Conservation (phyloP, 768 basidiomycete genomes). For the Rossbeevera mucosa region DNA sequence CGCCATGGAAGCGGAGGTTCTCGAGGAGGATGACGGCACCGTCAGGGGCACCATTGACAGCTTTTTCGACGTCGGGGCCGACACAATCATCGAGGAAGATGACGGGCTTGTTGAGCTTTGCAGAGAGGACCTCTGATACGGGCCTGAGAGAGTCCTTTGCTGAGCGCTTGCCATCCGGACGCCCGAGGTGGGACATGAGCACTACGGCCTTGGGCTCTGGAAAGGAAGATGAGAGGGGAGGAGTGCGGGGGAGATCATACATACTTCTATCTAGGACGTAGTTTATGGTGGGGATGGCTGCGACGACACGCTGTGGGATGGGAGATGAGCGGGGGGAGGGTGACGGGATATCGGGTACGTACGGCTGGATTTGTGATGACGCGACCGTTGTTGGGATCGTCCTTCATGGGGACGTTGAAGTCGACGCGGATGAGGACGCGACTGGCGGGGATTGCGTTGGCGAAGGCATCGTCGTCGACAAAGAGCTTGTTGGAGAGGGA, state of each 20-base stretch:
- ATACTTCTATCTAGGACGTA: constrained; percentile 85
- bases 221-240: background rate
- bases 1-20: constrained; percentile 97
- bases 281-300: constrained; percentile 91
- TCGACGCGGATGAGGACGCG: constrained; percentile 93
- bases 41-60: constrained; percentile 52
- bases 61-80: constrained; percentile 77
- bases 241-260: constrained; percentile 1
- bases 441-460: constrained; percentile 66
- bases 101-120: constrained; percentile 50
- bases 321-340: constrained; percentile 7
- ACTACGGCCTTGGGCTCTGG: constrained; percentile 77
- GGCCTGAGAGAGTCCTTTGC: constrained; percentile 89
- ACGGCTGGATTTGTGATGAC: constrained; percentile 98
- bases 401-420: constrained; percentile 92
- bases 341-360: constrained; percentile 33
- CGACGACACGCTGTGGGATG: constrained; percentile 79
- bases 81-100: constrained; percentile 83
- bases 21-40: constrained; percentile 88
- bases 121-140: constrained; percentile 63
- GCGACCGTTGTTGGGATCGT: constrained; percentile 61
- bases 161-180: constrained; percentile 89
- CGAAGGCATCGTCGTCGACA: constrained; percentile 69
- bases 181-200: constrained; percentile 97
- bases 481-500: constrained; percentile 93